Percentiles rank a stretch among this genome's conserved stretches.
phyloP scores from a whole-genome alignment of 495 filamentous ascomycete genomes.

The Eremomyces bilateralis region DNA sequence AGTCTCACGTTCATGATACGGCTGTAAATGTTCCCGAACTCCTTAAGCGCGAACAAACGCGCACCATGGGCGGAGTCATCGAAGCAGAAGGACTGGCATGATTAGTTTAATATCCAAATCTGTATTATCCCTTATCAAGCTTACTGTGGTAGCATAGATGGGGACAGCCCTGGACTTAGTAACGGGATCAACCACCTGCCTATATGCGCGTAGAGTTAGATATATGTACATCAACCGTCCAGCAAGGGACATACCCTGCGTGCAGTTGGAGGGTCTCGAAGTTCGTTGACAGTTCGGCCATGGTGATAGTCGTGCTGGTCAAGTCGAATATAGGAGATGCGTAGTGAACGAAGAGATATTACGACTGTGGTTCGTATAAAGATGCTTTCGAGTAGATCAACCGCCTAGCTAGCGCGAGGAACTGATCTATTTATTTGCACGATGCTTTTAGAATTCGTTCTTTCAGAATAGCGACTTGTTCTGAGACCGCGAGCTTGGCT shows the following conservation, averaged over 20 bases:
- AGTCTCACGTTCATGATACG: conserved; percentile 69
- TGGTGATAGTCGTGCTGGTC: too few relatives aligned
- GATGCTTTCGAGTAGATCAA: too few relatives aligned
- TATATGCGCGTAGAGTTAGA: conserved; percentile 15
- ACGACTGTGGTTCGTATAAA: too few relatives aligned
- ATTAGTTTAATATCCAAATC: neutral
- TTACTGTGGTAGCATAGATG: conserved; percentile 82
- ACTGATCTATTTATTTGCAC: too few relatives aligned
- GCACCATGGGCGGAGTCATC: conserved; percentile 95
- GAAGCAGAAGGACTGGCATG: conserved; percentile 63
- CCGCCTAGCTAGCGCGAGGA: too few relatives aligned
- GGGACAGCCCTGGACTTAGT: conserved; percentile 87
- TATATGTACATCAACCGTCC: conserved; percentile 1
- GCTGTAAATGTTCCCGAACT: conserved; percentile 96
- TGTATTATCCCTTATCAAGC: conserved; percentile 7
- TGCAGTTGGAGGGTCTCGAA: conserved; percentile 97
- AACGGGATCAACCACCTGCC: conserved; percentile 61
- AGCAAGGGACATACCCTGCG: conserved; percentile 55
- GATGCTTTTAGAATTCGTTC: too few relatives aligned
- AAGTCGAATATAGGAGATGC: too few relatives aligned
- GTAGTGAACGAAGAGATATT: too few relatives aligned
- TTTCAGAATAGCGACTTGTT: too few relatives aligned
- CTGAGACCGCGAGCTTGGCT: too few relatives aligned
- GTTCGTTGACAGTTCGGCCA: too few relatives aligned
- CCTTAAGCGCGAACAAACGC: conserved; percentile 88